Evolutionary conservation across 139 green algal species (phyloP).

Genomic region (Chlorella sp.): DNA sequence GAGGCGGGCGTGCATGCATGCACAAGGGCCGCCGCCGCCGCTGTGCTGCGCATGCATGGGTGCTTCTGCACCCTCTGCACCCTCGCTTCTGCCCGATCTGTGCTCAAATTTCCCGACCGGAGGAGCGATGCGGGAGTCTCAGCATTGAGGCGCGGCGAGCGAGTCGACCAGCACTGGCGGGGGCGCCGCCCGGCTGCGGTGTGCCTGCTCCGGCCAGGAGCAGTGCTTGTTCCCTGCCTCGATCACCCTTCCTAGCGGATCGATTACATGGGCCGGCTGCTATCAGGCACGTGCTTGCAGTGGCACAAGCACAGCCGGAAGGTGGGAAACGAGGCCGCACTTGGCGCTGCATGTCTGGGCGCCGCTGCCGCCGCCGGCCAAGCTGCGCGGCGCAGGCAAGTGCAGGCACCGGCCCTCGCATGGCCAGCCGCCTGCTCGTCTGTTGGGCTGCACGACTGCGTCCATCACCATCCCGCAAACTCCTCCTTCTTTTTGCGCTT

Average conservation of each 20-base stretch:
- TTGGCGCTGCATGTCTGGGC: too few species aligned
- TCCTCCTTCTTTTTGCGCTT: slow-evolving; percentile 39
- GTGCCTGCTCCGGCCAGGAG: background rate
- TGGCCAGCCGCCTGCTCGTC: too few species aligned
- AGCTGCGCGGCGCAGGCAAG: too few species aligned
- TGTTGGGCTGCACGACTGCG: background rate
- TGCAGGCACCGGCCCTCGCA: too few species aligned
- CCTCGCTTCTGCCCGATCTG: too few species aligned
- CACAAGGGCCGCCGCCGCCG: background rate
- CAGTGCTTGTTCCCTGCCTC: too few species aligned
- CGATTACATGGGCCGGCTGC: background rate
- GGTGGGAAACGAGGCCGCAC: background rate
- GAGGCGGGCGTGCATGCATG: background rate
- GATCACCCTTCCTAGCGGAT: too few species aligned
- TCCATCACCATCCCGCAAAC: slow-evolving; percentile 17
- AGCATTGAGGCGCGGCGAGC: background rate
- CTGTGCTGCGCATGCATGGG: background rate
- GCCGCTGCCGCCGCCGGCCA: too few species aligned
- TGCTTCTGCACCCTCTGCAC: background rate
- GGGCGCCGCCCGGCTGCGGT: background rate
- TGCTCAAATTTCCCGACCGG: too few species aligned
- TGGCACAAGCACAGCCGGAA: too few species aligned
- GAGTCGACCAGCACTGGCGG: background rate
- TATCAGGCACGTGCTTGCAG: background rate
- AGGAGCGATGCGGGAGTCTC: too few species aligned